These are phyloP conservation scores for Nectriaceae sp. DNA, from an alignment of 2,329 filamentous ascomycete species.

Conservation along the genomic window DNA sequence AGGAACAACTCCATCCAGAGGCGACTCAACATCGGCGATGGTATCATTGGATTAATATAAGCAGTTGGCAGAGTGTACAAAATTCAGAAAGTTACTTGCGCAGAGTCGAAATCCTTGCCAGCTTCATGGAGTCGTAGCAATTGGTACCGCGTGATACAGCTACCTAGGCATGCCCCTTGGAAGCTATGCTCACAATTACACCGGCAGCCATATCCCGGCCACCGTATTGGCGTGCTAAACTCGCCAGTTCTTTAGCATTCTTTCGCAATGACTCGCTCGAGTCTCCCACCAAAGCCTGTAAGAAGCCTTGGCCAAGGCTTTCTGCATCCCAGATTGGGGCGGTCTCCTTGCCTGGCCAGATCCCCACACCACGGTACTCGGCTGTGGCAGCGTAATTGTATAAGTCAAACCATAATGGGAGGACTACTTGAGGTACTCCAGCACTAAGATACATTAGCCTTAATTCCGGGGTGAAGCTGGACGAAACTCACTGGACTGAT, in stretches of 20 bases:
- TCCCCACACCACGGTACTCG: slow-evolving; percentile 44
- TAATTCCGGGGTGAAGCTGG: background rate
- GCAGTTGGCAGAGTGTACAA: too few relatives aligned
- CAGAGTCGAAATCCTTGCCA: too few relatives aligned
- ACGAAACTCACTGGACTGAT: slow-evolving; percentile 39
- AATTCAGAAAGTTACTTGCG: too few relatives aligned
- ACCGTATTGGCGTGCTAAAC: slow-evolving; percentile 5
- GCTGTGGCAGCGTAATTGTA: slow-evolving; percentile 45
- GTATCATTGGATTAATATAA: too few relatives aligned
- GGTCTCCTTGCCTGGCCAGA: slow-evolving; percentile 37
- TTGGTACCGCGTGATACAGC: too few relatives aligned
- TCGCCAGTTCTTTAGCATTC: slow-evolving; percentile 3
- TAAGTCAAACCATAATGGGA: slow-evolving; percentile 48
- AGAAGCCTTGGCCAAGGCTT: slow-evolving; percentile 30
- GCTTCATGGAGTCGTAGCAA: too few relatives aligned
- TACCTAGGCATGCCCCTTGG: too few relatives aligned
- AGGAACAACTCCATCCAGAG: too few relatives aligned
- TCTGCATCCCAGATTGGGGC: slow-evolving; percentile 32
- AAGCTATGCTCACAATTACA: too few relatives aligned
- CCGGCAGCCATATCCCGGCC: slow-evolving; percentile 1
- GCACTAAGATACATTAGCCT: slow-evolving; percentile 30
- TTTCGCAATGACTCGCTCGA: background rate
- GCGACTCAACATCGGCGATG: too few relatives aligned
- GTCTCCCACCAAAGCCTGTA: slow-evolving; percentile 10
- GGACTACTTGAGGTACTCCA: slow-evolving; percentile 47